These are phyloP conservation scores for Vitis riparia DNA, from an alignment of 164 flowering plant species.

Conservation along the genomic window DNA sequence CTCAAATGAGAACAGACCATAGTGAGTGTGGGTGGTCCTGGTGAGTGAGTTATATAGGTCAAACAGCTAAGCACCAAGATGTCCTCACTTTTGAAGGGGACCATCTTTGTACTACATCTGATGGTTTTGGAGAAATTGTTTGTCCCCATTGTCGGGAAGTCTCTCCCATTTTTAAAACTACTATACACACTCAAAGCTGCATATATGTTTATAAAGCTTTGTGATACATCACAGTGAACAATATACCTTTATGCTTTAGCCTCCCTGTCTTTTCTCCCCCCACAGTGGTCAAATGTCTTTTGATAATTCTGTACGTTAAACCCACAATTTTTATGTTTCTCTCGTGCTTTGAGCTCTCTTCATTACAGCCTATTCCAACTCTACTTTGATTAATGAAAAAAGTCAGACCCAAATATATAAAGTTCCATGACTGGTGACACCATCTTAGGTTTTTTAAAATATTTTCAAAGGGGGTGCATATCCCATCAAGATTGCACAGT, in stretches of 20 bases:
- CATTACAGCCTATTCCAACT: too few species aligned
- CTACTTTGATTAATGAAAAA: too few species aligned
- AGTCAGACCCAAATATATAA: too few species aligned
- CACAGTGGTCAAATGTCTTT: conserved; percentile 3
- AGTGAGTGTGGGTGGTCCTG: conserved; percentile 3
- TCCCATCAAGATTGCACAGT: too few species aligned
- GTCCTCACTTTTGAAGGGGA: conserved; percentile 15
- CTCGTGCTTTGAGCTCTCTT: too few species aligned
- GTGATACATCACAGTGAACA: too few species aligned
- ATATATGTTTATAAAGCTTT: background rate
- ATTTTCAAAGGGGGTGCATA: too few species aligned
- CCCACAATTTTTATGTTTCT: background rate
- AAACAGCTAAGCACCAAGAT: conserved; percentile 13
- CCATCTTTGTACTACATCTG: conserved; percentile 16
- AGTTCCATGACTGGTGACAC: too few species aligned
- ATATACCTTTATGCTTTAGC: conserved; percentile 9
- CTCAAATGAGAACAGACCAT: background rate
- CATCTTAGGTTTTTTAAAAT: too few species aligned
- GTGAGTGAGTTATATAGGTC: conserved; percentile 11
- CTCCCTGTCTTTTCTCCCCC: background rate
- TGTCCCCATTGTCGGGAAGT: conserved; percentile 24
- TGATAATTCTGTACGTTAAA: background rate
- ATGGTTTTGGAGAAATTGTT: conserved; percentile 13
- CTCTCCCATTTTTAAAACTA: background rate
- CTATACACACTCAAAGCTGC: conserved; percentile 15